phyloP scores from a whole-genome alignment of 192 early-diverging fungal genomes.

The Backusella parvicylindrica region DNA sequence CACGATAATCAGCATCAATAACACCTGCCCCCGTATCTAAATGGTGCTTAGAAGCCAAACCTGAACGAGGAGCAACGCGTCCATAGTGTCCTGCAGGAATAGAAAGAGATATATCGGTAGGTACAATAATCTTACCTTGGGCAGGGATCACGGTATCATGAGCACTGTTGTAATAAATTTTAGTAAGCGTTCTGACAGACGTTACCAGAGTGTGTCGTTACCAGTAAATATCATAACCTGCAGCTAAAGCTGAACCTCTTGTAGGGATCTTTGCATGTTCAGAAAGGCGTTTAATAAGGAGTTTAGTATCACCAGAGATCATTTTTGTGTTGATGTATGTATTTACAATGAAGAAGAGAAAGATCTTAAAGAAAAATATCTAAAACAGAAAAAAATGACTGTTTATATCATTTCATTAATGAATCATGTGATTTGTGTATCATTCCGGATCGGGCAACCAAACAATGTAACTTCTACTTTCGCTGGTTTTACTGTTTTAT shows the following conservation, averaged over 20 bases:
- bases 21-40: constrained; percentile 90
- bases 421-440: neutral
- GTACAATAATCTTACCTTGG: constrained; percentile 72
- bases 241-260: constrained; percentile 77
- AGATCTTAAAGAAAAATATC: neutral
- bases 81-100: constrained; percentile 90
- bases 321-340: constrained; percentile 16
- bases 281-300: constrained; percentile 70
- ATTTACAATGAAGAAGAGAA: neutral
- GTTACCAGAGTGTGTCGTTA: constrained; percentile 16
- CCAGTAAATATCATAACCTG: constrained; percentile 93
- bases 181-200: neutral
- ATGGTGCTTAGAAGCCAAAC: constrained; percentile 87
- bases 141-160: constrained; percentile 68
- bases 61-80: constrained; percentile 91
- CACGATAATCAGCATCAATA: constrained; percentile 90
- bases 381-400: neutral
- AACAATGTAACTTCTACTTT: neutral
- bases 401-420: too few relatives aligned
- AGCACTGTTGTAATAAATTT: constrained; percentile 35
- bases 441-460: neutral
- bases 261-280: constrained; percentile 75
- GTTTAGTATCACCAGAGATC: constrained; percentile 12
- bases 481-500: neutral
- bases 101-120: constrained; percentile 83